Evolutionary conservation across 345 rosid genomes (phyloP).

Genomic region (Melaleuca quinquenervia): DNA sequence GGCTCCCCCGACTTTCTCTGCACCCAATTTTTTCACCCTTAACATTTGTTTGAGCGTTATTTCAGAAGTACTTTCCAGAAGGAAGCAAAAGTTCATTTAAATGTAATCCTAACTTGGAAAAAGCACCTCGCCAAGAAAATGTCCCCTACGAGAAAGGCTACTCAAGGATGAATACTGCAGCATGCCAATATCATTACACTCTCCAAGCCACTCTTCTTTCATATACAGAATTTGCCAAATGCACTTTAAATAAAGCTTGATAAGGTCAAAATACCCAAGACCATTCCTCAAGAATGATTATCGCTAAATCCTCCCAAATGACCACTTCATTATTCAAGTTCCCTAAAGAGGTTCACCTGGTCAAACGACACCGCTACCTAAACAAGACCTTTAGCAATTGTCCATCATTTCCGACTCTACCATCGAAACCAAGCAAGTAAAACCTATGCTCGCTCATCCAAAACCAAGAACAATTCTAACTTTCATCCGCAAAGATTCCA

Average conservation of each 20-base stretch:
- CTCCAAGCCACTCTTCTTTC: background rate
- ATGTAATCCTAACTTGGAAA: background rate
- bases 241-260: background rate
- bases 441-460: background rate
- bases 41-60: background rate
- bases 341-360: background rate
- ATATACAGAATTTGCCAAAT: background rate
- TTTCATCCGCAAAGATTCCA: background rate
- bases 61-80: background rate
- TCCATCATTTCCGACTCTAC: background rate
- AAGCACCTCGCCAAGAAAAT: background rate
- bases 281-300: background rate
- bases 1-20: conserved; percentile 44
- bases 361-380: background rate
- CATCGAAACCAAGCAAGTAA: background rate
- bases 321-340: background rate
- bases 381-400: background rate
- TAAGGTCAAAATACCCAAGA: background rate
- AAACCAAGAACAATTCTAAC: background rate
- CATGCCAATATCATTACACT: background rate
- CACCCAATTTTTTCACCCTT: background rate
- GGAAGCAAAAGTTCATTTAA: background rate
- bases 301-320: background rate
- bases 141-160: background rate
- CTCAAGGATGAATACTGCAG: background rate